Base-by-base conservation (phyloP, 2,329 filamentous ascomycete species). In the Pseudogymnoascus sp. region DNA sequence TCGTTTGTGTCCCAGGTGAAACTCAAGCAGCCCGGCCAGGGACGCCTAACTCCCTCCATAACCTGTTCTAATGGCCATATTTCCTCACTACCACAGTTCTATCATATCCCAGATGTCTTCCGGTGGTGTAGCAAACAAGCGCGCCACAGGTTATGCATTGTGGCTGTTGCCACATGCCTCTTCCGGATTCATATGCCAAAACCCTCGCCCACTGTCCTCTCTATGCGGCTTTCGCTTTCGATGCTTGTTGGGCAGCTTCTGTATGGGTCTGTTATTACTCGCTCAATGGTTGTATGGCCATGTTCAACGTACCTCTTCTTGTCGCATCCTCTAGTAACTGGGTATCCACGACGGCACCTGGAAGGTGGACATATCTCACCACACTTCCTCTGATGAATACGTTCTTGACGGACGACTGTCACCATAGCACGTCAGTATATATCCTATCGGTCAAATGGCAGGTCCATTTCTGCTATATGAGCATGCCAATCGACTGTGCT, bases 331-430 rank as follows among this genome's bases (percentile, higher is more conserved):
- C 87, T 66, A 90, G 74, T 65, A 90, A 70, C 2, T 84, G 83
- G 32, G 86, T 85, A 72, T 90, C 87, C 54, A 90, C 86, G 58
- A 84, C 82, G 58, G 78, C 79, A 11, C 82, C 82, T 7, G 87
- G 87, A 63, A 90, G 71, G 72, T 90, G 85, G 61, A 90, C 86
- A 71, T 90, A 90, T 70, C 87, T 80, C 64, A 90, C 87, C 35
- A 90, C 87, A 66, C 85, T 89, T 4, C 87, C 87, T 71, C 87
- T 78, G 65, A 90, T 89, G 70, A 90, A 90, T 71, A 90, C 86
- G 72, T 89, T 89, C 76, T 88, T 89, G 63, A 89, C 87, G 14
- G 85, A 88, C 64, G 83, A 87, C 83, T 85, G 63, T 34, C 20
- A 41, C 18, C 41, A 20, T 14, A 61, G 9, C 39, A 32, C 16